Percentiles rank a stretch among this genome's conserved stretches.
Evolutionary conservation across 345 rosid genomes (phyloP).

Genomic region (Pugionium cornutum): DNA sequence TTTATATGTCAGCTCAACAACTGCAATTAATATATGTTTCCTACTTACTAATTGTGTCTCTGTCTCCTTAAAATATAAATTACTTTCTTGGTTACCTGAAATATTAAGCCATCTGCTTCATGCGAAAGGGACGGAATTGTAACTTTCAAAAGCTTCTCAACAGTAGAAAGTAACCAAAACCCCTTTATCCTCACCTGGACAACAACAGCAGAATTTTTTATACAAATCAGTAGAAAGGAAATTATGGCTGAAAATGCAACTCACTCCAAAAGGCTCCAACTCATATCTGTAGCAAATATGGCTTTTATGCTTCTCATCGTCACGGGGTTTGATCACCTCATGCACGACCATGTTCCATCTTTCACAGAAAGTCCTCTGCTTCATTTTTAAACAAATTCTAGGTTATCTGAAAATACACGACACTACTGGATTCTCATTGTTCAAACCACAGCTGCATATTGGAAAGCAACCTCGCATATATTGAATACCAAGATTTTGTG

Average conservation of each 20-base stretch:
- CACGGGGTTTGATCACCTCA: slow-evolving; percentile 80
- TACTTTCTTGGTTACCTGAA: slow-evolving; percentile 59
- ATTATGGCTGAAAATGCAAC: slow-evolving; percentile 24
- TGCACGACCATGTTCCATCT: slow-evolving; percentile 73
- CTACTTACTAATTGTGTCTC: neutral
- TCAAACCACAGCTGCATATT: neutral
- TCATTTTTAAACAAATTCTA: slow-evolving; percentile 27
- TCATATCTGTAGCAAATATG: slow-evolving; percentile 74
- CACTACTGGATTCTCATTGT: neutral
- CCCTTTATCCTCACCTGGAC: slow-evolving; percentile 86
- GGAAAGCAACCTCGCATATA: slow-evolving; percentile 15
- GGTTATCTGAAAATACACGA: slow-evolving; percentile 6
- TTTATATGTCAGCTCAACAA: slow-evolving; percentile 10
- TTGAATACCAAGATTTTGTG: slow-evolving; percentile 4
- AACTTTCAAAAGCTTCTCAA: slow-evolving; percentile 68
- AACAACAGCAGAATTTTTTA: slow-evolving; percentile 13
- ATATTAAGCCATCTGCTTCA: slow-evolving; percentile 96
- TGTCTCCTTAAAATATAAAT: neutral
- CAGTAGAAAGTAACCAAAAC: slow-evolving; percentile 90
- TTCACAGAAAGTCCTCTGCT: slow-evolving; percentile 90
- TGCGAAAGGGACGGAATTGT: slow-evolving; percentile 86
- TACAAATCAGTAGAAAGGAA: neutral
- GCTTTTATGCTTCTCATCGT: slow-evolving; percentile 56
- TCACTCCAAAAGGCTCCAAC: slow-evolving; percentile 90
- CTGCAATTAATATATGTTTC: neutral